Percentiles rank a stretch among this genome's conserved stretches.
phyloP scores from a whole-genome alignment of 2,329 filamentous ascomycete genomes.

The Coniochaeta ligniaria region DNA sequence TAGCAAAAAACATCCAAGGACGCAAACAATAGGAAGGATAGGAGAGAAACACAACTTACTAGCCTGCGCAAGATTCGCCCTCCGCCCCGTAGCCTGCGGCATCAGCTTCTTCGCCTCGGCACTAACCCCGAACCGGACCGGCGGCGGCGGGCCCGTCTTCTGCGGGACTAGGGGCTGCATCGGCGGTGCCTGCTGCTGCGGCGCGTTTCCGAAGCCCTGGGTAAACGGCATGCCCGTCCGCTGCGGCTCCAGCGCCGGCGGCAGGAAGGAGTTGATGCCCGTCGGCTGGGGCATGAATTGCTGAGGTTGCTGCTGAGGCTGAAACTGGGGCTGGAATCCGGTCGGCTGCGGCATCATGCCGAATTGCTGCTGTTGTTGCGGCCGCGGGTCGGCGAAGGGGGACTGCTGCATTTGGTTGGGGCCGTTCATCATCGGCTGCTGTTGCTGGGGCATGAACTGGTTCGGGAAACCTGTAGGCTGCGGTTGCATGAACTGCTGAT shows the following conservation, averaged over 20 bases:
- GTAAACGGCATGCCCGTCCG: constrained; percentile 30
- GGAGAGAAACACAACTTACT: constrained; percentile 61
- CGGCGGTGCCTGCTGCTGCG: constrained; percentile 11
- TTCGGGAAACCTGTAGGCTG: constrained; percentile 24
- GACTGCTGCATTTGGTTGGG: constrained; percentile 30
- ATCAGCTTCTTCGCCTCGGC: constrained; percentile 66
- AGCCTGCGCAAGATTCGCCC: constrained; percentile 87
- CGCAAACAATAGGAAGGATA: not conserved
- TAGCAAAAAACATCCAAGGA: constrained; percentile 3
- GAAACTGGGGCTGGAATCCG: constrained; percentile 43
- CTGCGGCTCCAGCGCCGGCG: constrained; percentile 36
- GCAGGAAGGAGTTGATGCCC: constrained; percentile 14
- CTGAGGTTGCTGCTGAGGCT: constrained; percentile 22
- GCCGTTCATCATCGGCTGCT: constrained; percentile 21
- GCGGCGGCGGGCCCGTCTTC: constrained; percentile 78
- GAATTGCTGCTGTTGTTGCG: constrained; percentile 26
- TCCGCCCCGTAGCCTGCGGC: constrained; percentile 79
- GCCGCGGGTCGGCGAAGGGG: constrained; percentile 29
- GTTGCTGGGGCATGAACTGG: constrained; percentile 29
- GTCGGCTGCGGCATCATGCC: constrained; percentile 47
- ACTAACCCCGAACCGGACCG: constrained; percentile 80
- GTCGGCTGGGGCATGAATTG: not conserved
- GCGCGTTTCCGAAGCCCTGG: not conserved
- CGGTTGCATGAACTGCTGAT: constrained; percentile 3
- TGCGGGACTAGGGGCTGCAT: constrained; percentile 56